Conservation (phyloP, 495 filamentous ascomycete species). For the Penicillium argentinense region DNA sequence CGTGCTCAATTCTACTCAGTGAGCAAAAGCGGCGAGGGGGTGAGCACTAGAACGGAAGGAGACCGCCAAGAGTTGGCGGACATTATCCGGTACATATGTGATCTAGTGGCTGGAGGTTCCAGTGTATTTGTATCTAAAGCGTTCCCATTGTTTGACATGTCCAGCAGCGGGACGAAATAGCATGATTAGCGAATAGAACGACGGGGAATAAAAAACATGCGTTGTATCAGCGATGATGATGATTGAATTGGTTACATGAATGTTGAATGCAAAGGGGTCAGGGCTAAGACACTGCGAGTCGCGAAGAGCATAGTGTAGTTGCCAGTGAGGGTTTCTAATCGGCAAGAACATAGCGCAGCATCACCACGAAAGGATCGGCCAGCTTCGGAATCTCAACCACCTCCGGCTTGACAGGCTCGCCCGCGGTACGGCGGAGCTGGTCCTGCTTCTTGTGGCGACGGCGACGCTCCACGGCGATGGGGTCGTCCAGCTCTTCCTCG, state of each 20-base stretch:
- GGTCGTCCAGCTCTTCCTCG: constrained; percentile 72
- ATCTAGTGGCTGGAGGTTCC: too few species aligned
- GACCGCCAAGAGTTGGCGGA: too few species aligned
- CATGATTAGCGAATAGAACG: neutral
- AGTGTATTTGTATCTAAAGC: too few species aligned
- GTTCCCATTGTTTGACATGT: too few species aligned
- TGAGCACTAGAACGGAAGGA: too few species aligned
- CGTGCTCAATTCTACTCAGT: too few species aligned
- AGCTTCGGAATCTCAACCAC: constrained; percentile 78
- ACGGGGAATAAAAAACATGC: constrained; percentile 1
- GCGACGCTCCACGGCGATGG: constrained; percentile 81
- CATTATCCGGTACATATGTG: too few species aligned
- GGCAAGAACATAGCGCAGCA: constrained; percentile 85
- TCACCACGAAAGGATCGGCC: constrained; percentile 72
- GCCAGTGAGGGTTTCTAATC: constrained; percentile 41
- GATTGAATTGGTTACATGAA: neutral
- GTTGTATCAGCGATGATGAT: neutral
- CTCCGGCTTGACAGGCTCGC: constrained; percentile 84
- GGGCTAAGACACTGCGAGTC: neutral
- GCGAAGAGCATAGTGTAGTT: neutral
- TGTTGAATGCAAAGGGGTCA: neutral
- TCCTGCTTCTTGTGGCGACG: constrained; percentile 73
- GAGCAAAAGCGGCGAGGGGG: too few species aligned
- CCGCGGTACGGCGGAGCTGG: constrained; percentile 75
- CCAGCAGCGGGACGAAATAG: too few species aligned